Base-by-base conservation (phyloP, 1,284 basidiomycete genomes). In the Fomitopsis pinicola region DNA sequence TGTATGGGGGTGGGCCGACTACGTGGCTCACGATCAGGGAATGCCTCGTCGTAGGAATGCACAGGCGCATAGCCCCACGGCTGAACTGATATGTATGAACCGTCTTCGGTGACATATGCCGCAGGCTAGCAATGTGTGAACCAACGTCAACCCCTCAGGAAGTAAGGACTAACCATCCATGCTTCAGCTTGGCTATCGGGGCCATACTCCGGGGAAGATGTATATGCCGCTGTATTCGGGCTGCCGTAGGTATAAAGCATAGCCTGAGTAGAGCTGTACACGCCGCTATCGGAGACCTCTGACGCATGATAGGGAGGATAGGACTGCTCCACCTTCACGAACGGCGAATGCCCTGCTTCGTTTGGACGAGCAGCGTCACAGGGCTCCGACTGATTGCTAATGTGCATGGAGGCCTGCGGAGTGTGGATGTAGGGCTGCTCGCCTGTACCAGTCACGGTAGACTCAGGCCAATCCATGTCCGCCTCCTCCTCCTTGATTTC, bases 401-500 rank as follows among this genome's bases (percentile, higher is more conserved):
- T 33, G 30, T 40, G 38, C 38, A 40, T 40, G 12, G 38, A 40
- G 38, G 38, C 14, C 9, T 14, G 38, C 12, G 38, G 14, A 12
- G 38, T 8, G 3, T 40, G 38, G 14, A 14, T 3, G 38, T 40
- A 40, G 12, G 38, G 9, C 38, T 40, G 38, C 38, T 40, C 38
- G 38, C 38, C 38, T 40, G 38, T 12, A 5, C 30, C 30, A 33
- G 30, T 22, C 22, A 14, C 26, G 30, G 52, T 5, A 2, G 52
- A 22, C 17, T 15, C 35, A 5, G 14, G 45, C 58, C 58, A 59
- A 48, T 22, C 28, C 44, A 54, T 52, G 3, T 42, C 15, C 12
- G 12, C 38, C 35, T 59, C 58, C 38, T 59, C 58, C 38, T 52
- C 19, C 38, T 59, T 54, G 58, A 52, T 44, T 22, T 59, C 58